A percentile compares a stretch with the other conserved stretches of the same genome.
Conservation (phyloP, 2,329 filamentous ascomycete genomes). For the Microcera coccophila region DNA sequence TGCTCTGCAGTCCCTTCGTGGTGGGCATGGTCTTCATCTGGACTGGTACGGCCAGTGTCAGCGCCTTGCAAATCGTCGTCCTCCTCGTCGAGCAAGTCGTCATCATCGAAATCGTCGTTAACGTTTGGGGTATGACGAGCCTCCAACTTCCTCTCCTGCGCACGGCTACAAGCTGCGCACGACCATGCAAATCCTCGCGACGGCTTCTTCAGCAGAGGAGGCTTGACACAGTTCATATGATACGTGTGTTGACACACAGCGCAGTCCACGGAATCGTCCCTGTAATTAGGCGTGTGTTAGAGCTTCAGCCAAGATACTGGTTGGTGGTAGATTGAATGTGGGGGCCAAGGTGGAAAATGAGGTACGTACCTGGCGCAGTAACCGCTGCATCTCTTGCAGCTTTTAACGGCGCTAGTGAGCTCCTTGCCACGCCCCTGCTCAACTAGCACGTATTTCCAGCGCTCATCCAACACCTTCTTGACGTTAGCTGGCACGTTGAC, state of each 20-base stretch:
- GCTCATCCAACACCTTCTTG: constrained; percentile 91
- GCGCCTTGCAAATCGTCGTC: constrained; percentile 60
- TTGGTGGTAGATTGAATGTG: constrained; percentile 13
- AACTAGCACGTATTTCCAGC: constrained; percentile 94
- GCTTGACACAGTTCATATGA: constrained; percentile 96
- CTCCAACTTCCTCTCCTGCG: constrained; percentile 90
- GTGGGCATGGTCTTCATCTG: constrained; percentile 53
- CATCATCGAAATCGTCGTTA: constrained; percentile 61
- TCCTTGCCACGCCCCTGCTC: constrained; percentile 93
- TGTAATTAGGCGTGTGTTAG: constrained; percentile 38
- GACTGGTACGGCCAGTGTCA: constrained; percentile 61
- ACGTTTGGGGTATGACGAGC: constrained; percentile 79
- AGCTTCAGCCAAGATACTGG: constrained; percentile 25
- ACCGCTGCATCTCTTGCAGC: constrained; percentile 84
- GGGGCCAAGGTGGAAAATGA: constrained; percentile 16
- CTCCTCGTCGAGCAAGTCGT: constrained; percentile 63
- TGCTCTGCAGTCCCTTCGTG: constrained; percentile 73
- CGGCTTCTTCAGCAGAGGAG: constrained; percentile 89
- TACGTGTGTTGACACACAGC: constrained; percentile 93
- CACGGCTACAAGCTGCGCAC: constrained; percentile 90
- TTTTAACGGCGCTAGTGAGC: constrained; percentile 90
- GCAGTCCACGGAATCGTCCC: constrained; percentile 93
- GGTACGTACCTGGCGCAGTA: constrained; percentile 81
- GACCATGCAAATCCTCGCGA: constrained; percentile 98
- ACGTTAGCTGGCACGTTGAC: constrained; percentile 95